Evolutionary conservation across 148 eudicot genomes (phyloP).

Genomic region (Rhododendron henanense): DNA sequence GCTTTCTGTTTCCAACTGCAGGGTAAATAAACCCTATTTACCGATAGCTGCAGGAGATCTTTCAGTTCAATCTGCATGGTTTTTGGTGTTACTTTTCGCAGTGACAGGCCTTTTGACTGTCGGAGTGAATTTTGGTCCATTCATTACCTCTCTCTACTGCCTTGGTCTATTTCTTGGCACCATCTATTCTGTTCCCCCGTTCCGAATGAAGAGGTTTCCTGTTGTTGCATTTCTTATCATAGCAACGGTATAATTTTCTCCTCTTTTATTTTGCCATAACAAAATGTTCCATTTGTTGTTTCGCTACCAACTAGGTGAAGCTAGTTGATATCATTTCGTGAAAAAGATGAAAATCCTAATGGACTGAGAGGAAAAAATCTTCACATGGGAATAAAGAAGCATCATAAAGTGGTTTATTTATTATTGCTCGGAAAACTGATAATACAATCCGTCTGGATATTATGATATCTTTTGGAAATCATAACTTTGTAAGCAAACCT

Average conservation of each 20-base stretch:
- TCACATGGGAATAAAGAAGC: background rate
- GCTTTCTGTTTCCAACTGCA: constrained; percentile 27
- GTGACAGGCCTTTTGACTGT: constrained; percentile 70
- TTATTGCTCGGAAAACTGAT: background rate
- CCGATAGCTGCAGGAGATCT: constrained; percentile 99
- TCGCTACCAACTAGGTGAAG: background rate
- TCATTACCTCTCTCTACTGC: constrained; percentile 79
- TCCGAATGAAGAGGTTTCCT: constrained; percentile 91
- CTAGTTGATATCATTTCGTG: background rate
- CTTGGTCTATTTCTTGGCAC: constrained; percentile 96
- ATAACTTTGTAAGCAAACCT: background rate
- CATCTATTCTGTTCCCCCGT: constrained; percentile 96
- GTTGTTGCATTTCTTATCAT: constrained; percentile 92
- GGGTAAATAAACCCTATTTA: constrained; percentile 96
- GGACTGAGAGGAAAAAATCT: background rate
- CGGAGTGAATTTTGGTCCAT: constrained; percentile 77
- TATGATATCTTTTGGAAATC: background rate
- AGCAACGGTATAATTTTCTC: constrained; percentile 59
- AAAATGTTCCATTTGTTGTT: background rate
- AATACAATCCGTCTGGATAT: background rate
- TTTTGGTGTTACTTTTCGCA: constrained; percentile 74
- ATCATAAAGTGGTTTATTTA: background rate
- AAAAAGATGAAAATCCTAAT: background rate
- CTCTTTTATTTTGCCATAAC: background rate
- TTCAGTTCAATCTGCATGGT: constrained; percentile 90